Conservation (phyloP, 495 filamentous ascomycete genomes). For the Aspergillus avenaceus region DNA sequence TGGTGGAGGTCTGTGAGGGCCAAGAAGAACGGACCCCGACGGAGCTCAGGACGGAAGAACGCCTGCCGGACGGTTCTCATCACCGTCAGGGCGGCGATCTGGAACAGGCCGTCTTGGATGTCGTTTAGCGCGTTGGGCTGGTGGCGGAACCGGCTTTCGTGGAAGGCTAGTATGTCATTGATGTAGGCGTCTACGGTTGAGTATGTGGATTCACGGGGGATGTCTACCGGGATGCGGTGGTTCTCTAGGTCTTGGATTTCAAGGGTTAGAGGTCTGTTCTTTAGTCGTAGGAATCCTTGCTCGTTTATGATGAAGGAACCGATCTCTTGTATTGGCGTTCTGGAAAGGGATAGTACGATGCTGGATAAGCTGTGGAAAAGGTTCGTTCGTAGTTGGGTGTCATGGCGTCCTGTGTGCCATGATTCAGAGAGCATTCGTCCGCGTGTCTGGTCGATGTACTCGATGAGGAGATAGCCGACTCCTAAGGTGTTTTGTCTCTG, state of each 20-base stretch:
- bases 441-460: conserved; percentile 12
- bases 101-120: conserved; percentile 13
- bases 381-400: conserved; percentile 11
- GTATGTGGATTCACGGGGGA: conserved; percentile 22
- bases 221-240: conserved; percentile 19
- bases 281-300: conserved; percentile 15
- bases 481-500: neutral
- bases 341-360: conserved; percentile 22
- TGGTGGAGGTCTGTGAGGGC: conserved; percentile 26
- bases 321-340: conserved; percentile 17
- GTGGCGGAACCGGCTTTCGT: conserved; percentile 24
- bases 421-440: conserved; percentile 6
- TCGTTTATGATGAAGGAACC: conserved; percentile 16
- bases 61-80: conserved; percentile 19
- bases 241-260: conserved; percentile 25
- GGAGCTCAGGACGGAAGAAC: conserved; percentile 21
- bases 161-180: conserved; percentile 19
- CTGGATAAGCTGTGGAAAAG: conserved; percentile 23
- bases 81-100: conserved; percentile 15
- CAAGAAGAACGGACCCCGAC: conserved; percentile 21
- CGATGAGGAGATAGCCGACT: conserved; percentile 9
- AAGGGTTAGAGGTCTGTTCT: conserved; percentile 25
- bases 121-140: conserved; percentile 25
- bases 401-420: neutral
- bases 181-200: conserved; percentile 24